Evolutionary conservation across 768 basidiomycete species (phyloP).

Genomic region (Piloderma croceum): DNA sequence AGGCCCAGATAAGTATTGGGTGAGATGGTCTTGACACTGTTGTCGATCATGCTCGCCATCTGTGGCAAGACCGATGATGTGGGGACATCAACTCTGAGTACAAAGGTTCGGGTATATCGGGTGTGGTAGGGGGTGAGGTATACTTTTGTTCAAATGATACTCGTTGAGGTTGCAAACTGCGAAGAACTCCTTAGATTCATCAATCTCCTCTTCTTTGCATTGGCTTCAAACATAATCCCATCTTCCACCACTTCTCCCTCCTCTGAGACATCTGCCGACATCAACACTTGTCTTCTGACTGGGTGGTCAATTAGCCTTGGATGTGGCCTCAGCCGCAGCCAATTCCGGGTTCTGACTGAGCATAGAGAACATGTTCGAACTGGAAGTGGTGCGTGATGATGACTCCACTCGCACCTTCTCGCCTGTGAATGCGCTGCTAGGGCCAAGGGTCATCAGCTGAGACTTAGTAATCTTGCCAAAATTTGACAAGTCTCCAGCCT

Average conservation of each 20-base stretch:
- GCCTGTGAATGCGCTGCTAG: slow-evolving; percentile 74
- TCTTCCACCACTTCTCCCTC: slow-evolving; percentile 38
- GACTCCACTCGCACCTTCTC: slow-evolving; percentile 71
- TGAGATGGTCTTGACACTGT: too few relatives aligned
- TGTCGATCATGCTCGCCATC: too few relatives aligned
- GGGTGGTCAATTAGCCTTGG: slow-evolving; percentile 48
- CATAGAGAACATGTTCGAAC: too few relatives aligned
- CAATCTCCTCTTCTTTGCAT: slow-evolving; percentile 70
- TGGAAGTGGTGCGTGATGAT: slow-evolving; percentile 74
- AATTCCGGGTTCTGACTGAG: slow-evolving; percentile 62
- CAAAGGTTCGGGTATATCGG: too few relatives aligned
- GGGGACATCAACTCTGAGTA: too few relatives aligned
- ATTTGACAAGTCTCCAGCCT: slow-evolving; percentile 80
- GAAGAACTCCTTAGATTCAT: slow-evolving; percentile 85
- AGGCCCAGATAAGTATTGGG: too few relatives aligned
- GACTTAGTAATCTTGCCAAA: slow-evolving; percentile 84
- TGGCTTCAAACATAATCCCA: slow-evolving; percentile 67
- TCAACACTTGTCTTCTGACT: slow-evolving; percentile 50
- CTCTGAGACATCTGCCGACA: too few relatives aligned
- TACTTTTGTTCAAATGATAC: too few relatives aligned
- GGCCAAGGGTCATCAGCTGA: slow-evolving; percentile 72
- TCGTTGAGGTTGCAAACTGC: slow-evolving; percentile 79
- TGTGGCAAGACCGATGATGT: too few relatives aligned
- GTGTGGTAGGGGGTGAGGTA: too few relatives aligned
- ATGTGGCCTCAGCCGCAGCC: slow-evolving; percentile 28